Conservation (phyloP, 2,329 filamentous ascomycete species). For the Colletotrichum cereale region DNA sequence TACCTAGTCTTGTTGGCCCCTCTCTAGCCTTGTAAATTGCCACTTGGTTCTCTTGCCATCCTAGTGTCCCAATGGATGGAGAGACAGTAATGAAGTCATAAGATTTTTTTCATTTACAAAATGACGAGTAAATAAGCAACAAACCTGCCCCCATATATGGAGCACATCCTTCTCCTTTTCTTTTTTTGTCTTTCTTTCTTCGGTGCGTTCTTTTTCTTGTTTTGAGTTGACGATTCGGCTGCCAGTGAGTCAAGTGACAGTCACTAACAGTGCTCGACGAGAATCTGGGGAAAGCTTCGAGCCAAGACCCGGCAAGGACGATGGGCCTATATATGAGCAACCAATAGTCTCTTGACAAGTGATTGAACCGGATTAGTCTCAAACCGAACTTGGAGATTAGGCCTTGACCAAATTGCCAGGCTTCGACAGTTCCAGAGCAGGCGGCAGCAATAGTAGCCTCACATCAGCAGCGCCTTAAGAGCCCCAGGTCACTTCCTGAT, state of each 20-base stretch:
- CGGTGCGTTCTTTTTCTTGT: neutral
- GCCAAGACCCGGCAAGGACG: neutral
- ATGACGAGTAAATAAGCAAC: neutral
- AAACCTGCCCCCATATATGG: neutral
- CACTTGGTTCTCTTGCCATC: neutral
- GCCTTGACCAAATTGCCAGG: neutral
- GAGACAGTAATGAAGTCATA: too few species aligned
- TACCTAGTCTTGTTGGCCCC: neutral
- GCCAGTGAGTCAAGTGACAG: neutral
- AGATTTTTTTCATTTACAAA: too few species aligned
- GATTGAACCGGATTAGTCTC: neutral
- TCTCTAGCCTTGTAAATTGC: neutral
- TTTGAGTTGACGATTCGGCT: neutral
- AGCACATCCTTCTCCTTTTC: neutral
- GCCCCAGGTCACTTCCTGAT: neutral
- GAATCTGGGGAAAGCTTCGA: constrained; percentile 8
- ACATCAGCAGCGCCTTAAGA: neutral
- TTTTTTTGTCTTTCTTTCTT: neutral
- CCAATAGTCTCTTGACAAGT: neutral
- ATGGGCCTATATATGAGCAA: neutral
- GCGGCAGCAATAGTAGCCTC: constrained; percentile 1
- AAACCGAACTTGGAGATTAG: neutral
- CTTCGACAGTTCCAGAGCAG: constrained; percentile 4
- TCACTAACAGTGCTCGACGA: neutral
- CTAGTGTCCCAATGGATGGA: neutral